These are phyloP conservation scores for Rhexocercosporidium sp. DNA, from an alignment of 2,329 filamentous ascomycete genomes.

Conservation along the genomic window DNA sequence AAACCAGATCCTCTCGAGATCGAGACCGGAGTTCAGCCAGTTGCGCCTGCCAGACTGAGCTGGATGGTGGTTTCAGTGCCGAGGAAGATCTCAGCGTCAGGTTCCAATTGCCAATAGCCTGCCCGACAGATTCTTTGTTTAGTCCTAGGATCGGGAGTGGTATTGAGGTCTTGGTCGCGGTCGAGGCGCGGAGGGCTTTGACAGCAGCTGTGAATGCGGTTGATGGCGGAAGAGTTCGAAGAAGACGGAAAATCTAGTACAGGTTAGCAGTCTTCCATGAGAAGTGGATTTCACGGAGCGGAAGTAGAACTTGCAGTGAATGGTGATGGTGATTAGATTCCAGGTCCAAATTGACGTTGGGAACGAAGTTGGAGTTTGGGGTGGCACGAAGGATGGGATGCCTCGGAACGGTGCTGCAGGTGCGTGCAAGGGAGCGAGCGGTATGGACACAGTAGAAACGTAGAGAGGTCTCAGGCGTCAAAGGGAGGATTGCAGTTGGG, in stretches of 20 bases:
- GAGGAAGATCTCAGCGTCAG: not conserved
- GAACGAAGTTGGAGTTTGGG: slow-evolving; percentile 22
- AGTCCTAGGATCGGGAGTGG: not conserved
- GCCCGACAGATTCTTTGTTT: slow-evolving; percentile 2
- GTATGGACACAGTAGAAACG: slow-evolving; percentile 20
- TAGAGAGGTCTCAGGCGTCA: not conserved
- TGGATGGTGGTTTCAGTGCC: not conserved
- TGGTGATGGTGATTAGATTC: not conserved
- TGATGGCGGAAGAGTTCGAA: not conserved
- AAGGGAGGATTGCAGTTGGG: not conserved
- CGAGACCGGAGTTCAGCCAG: not conserved
- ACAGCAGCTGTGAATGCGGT: not conserved
- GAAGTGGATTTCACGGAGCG: not conserved
- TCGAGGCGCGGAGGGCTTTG: not conserved
- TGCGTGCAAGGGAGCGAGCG: slow-evolving; percentile 14
- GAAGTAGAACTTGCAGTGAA: slow-evolving; percentile 7
- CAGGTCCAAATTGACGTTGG: not conserved
- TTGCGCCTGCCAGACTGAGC: not conserved
- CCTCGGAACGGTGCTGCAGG: slow-evolving; percentile 31
- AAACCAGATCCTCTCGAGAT: not conserved
- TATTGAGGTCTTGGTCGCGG: not conserved
- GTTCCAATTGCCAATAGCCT: slow-evolving; percentile 3
- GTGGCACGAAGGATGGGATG: slow-evolving; percentile 28
- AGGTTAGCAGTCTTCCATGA: slow-evolving; percentile 5
- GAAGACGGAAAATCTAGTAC: slow-evolving; percentile 16